Evolutionary conservation across 225 moss, liverwort and hornwort genomes (phyloP).

Genomic region (Climacium dendroides): DNA sequence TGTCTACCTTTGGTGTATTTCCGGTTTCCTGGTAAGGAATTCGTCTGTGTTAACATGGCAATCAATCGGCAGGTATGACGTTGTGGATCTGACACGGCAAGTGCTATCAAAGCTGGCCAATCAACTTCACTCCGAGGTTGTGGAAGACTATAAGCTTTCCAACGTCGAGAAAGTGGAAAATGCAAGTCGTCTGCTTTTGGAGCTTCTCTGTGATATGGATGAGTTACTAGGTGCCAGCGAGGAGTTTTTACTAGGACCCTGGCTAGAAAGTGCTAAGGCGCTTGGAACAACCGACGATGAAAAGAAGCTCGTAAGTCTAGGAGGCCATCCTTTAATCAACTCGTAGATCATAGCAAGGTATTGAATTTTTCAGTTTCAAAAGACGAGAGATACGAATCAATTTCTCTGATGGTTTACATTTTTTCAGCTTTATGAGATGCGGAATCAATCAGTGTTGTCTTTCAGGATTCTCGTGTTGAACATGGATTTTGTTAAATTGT

Average conservation of each 20-base stretch:
- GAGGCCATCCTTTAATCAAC: neutral
- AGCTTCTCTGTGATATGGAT: slow-evolving; percentile 58
- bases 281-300: slow-evolving; percentile 55
- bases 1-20: neutral
- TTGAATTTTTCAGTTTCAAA: neutral
- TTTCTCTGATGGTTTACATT: neutral
- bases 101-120: slow-evolving; percentile 81
- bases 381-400: neutral
- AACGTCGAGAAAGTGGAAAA: slow-evolving; percentile 41
- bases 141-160: slow-evolving; percentile 10
- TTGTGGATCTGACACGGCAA: slow-evolving; percentile 84
- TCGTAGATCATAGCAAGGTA: neutral
- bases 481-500: neutral
- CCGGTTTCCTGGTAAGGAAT: neutral
- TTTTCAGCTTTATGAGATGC: neutral
- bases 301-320: slow-evolving; percentile 47
- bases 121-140: slow-evolving; percentile 29
- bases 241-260: slow-evolving; percentile 80
- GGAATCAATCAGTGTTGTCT: neutral
- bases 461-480: neutral
- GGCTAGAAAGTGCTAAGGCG: slow-evolving; percentile 70
- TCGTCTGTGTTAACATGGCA: neutral
- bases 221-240: slow-evolving; percentile 45
- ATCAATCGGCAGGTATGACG: slow-evolving; percentile 58
- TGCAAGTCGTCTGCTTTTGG: slow-evolving; percentile 42